These are phyloP conservation scores for Ochetophila trinervis DNA, from an alignment of 306 rosid species.

Conservation along the genomic window DNA sequence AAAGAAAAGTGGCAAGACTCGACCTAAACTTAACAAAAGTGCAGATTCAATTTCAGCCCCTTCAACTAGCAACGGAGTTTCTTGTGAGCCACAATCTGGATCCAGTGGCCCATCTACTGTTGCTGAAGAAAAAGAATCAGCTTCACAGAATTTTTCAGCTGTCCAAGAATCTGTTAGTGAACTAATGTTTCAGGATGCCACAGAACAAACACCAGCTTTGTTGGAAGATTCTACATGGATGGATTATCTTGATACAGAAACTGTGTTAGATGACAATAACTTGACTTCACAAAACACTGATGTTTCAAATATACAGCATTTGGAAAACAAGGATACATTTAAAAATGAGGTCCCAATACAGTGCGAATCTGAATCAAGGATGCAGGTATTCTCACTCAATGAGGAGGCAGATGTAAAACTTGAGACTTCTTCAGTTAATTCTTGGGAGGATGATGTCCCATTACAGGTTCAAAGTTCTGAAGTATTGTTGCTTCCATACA, in stretches of 20 bases:
- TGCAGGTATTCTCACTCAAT: constrained; percentile 26
- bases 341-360: constrained; percentile 33
- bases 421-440: constrained; percentile 41
- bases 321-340: constrained; percentile 30
- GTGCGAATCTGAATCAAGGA: constrained; percentile 39
- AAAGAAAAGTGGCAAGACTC: constrained; percentile 57
- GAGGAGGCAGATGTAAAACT: constrained; percentile 34
- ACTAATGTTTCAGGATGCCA: constrained; percentile 42
- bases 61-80: constrained; percentile 37
- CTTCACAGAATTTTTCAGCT: constrained; percentile 36
- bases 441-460: constrained; percentile 71
- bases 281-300: constrained; percentile 36
- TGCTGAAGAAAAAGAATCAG: constrained; percentile 34
- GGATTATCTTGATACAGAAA: constrained; percentile 66
- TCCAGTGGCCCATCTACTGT: constrained; percentile 31
- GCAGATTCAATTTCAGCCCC: constrained; percentile 33
- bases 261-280: constrained; percentile 29
- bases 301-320: constrained; percentile 36
- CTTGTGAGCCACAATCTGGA: constrained; percentile 40
- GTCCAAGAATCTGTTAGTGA: constrained; percentile 40
- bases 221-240: constrained; percentile 59
- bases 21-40: constrained; percentile 49
- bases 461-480: constrained; percentile 67
- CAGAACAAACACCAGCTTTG: constrained; percentile 36
- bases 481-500: constrained; percentile 75